Evolutionary conservation across 352 stramenopile species (phyloP).

Genomic region (Phytopythium aichiense): DNA sequence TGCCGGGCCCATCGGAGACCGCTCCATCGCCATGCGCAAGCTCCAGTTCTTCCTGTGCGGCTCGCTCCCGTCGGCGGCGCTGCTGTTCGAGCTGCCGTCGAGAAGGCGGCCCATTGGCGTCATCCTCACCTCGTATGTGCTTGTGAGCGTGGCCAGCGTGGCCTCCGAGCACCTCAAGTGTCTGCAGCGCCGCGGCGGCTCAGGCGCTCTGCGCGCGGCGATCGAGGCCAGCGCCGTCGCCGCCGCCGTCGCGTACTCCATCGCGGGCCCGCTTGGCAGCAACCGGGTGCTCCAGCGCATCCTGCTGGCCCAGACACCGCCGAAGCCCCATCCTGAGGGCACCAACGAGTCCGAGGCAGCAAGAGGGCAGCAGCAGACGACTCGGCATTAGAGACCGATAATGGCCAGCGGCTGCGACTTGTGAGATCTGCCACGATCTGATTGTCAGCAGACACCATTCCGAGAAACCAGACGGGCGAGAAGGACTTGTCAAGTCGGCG

Average conservation of each 20-base stretch:
- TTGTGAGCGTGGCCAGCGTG: conserved; percentile 47
- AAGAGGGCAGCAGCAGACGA: not conserved
- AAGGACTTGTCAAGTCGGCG: too few species aligned
- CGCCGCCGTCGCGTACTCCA: conserved; percentile 31
- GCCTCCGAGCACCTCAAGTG: conserved; percentile 25
- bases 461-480: too few species aligned
- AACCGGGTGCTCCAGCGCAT: conserved; percentile 23
- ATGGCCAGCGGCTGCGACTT: too few species aligned
- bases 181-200: conserved; percentile 26
- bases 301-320: conserved; percentile 14
- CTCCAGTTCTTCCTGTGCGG: conserved; percentile 49
- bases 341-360: not conserved
- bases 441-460: too few species aligned
- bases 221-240: conserved; percentile 35
- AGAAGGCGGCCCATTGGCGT: conserved; percentile 45
- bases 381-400: not conserved
- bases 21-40: conserved; percentile 41
- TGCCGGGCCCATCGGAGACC: conserved; percentile 32
- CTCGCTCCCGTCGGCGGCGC: conserved; percentile 35
- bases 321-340: conserved; percentile 1
- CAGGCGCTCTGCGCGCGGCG: conserved; percentile 20
- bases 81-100: conserved; percentile 50
- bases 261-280: conserved; percentile 27
- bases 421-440: not conserved
- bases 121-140: conserved; percentile 58